Evolutionary conservation across 495 filamentous ascomycete species (phyloP).

Genomic region (Achaetomiella virescens): DNA sequence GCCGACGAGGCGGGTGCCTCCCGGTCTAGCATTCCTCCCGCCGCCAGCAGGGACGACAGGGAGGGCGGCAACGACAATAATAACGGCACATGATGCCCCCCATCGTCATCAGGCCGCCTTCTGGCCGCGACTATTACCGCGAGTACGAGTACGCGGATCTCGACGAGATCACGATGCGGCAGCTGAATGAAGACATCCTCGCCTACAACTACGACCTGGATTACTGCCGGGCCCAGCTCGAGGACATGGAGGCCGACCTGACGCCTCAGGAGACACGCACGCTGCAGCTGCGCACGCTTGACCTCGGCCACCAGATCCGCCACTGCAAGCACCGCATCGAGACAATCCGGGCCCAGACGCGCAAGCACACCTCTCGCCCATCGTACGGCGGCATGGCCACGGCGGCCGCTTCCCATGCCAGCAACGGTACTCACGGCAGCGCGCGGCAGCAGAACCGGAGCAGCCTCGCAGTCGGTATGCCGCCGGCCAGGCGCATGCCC

Average conservation of each 20-base stretch:
- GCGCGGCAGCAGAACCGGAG: not conserved
- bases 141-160: constrained; percentile 21
- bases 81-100: not conserved
- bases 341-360: constrained; percentile 21
- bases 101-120: not conserved
- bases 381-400: not conserved
- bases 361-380: constrained; percentile 2
- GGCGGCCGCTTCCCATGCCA: not conserved
- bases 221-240: constrained; percentile 33
- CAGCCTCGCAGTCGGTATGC: not conserved
- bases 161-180: constrained; percentile 36
- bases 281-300: constrained; percentile 35
- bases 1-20: not conserved
- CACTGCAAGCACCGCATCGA: constrained; percentile 37
- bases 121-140: constrained; percentile 4
- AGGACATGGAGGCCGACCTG: constrained; percentile 20
- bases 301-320: constrained; percentile 39
- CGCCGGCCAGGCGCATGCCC: not conserved
- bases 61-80: not conserved
- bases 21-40: not conserved
- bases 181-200: constrained; percentile 37
- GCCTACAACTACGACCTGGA: constrained; percentile 37
- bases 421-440: not conserved
- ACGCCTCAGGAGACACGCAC: constrained; percentile 39
- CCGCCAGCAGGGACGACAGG: not conserved